These are phyloP conservation scores for Stagonosporopsis cucurbitacearum DNA, from an alignment of 2,329 filamentous ascomycete species.

Conservation along the genomic window DNA sequence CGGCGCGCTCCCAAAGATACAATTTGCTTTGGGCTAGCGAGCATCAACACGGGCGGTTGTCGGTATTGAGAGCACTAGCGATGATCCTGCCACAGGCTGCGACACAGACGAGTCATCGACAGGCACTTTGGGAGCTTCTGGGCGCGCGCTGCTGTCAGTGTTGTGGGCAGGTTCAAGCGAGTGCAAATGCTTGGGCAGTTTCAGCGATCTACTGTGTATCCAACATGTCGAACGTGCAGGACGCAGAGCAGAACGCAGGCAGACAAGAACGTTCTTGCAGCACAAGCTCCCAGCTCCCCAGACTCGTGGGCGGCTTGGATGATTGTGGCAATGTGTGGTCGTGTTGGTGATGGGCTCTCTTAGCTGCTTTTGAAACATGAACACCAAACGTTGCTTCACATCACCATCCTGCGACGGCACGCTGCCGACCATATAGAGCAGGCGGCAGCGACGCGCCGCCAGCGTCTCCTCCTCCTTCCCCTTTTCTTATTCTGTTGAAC, in stretches of 20 bases:
- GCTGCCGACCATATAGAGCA: slow-evolving; percentile 20
- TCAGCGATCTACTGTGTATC: slow-evolving; percentile 4
- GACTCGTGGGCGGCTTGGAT: slow-evolving; percentile 13
- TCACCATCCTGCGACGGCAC: slow-evolving; percentile 30
- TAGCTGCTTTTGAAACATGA: slow-evolving; percentile 31
- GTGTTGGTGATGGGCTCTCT: slow-evolving; percentile 14
- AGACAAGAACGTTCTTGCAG: slow-evolving; percentile 16
- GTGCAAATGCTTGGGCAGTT: slow-evolving; percentile 7
- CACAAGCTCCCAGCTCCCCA: slow-evolving; percentile 1
- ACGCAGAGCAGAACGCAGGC: slow-evolving; percentile 9
- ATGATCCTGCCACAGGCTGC: slow-evolving; percentile 18
- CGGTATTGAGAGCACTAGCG: slow-evolving; percentile 10
- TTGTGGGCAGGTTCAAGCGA: slow-evolving; percentile 13
- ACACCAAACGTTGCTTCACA: slow-evolving; percentile 33
- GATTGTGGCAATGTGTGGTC: slow-evolving; percentile 17
- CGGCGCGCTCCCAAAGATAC: slow-evolving; percentile 13
- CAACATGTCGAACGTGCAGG: slow-evolving; percentile 4
- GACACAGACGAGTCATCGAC: slow-evolving; percentile 16
- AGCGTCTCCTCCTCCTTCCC: slow-evolving; percentile 7
- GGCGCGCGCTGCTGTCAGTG: neutral
- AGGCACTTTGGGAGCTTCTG: slow-evolving; percentile 1
- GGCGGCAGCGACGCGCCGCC: neutral
- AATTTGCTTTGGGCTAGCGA: slow-evolving; percentile 2
- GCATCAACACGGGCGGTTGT: slow-evolving; percentile 2
- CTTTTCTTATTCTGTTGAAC: slow-evolving; percentile 11